phyloP scores from a whole-genome alignment of 345 rosid species.

The Pistacia integerrima region DNA sequence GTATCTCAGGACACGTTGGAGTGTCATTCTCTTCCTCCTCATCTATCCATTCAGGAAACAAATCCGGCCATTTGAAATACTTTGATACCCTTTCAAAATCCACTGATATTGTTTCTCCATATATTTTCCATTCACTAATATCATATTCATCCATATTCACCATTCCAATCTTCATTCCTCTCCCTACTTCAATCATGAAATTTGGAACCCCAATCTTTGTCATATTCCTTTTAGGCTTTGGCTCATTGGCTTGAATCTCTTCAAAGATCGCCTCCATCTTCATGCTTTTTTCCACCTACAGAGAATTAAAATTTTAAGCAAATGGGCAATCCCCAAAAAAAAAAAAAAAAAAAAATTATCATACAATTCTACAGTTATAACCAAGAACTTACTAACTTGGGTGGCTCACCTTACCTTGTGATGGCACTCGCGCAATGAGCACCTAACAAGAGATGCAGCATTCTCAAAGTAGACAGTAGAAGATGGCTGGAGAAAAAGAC shows the following conservation, averaged over 20 bases:
- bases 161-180: slow-evolving; percentile 70
- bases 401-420: slow-evolving; percentile 92
- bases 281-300: slow-evolving; percentile 54
- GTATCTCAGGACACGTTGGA: slow-evolving; percentile 77
- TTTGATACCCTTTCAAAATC: slow-evolving; percentile 59
- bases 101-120: slow-evolving; percentile 56
- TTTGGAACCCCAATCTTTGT: slow-evolving; percentile 63
- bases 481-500: slow-evolving; percentile 67
- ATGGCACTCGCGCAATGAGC: slow-evolving; percentile 78
- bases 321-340: slow-evolving; percentile 5
- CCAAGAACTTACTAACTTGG: background rate
- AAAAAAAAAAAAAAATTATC: background rate
- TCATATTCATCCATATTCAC: slow-evolving; percentile 78
- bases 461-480: slow-evolving; percentile 58
- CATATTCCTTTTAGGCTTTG: slow-evolving; percentile 23
- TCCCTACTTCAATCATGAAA: slow-evolving; percentile 54
- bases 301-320: slow-evolving; percentile 12
- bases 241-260: slow-evolving; percentile 22
- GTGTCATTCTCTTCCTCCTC: slow-evolving; percentile 84
- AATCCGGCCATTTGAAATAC: slow-evolving; percentile 64
- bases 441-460: slow-evolving; percentile 67
- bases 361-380: background rate
- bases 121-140: slow-evolving; percentile 51
- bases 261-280: slow-evolving; percentile 64
- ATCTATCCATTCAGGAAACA: slow-evolving; percentile 97